Conservation (phyloP, 176 grass and related monocot genomes). For the Leersia perrieri region DNA sequence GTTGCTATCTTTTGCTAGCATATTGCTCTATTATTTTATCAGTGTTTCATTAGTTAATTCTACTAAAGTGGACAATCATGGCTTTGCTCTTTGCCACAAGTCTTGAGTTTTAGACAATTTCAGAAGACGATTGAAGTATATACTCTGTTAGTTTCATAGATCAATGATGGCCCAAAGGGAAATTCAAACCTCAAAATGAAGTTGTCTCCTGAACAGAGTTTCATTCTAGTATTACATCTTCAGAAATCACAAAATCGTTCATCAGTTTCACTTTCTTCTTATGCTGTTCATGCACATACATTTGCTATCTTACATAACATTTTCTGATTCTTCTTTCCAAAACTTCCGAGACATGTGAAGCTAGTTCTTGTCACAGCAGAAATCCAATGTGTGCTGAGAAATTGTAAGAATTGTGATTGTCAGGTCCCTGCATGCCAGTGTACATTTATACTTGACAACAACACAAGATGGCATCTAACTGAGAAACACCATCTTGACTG, state of each 20-base stretch:
- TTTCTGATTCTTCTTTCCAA: not conserved
- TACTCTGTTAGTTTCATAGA: not conserved
- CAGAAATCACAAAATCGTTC: not conserved
- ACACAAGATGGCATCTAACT: constrained; percentile 29
- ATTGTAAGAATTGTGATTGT: constrained; percentile 6
- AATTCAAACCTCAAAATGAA: not conserved
- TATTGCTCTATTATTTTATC: not conserved
- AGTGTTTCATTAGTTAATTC: not conserved
- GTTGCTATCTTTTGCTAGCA: not conserved
- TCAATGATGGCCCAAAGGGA: not conserved
- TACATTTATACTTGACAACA: not conserved
- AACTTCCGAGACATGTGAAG: constrained; percentile 5
- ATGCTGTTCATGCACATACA: not conserved
- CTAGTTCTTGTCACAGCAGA: not conserved
- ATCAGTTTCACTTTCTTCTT: not conserved
- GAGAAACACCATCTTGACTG: constrained; percentile 46
- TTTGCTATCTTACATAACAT: not conserved
- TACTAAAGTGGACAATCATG: not conserved
- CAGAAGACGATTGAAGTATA: not conserved
- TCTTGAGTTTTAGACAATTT: not conserved
- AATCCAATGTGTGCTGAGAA: constrained; percentile 13
- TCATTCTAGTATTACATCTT: not conserved
- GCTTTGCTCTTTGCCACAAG: not conserved
- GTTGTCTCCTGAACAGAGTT: not conserved
- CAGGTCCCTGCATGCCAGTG: not conserved